phyloP scores from a whole-genome alignment of 176 grass and related monocot genomes.

The Melocanna baccifera region DNA sequence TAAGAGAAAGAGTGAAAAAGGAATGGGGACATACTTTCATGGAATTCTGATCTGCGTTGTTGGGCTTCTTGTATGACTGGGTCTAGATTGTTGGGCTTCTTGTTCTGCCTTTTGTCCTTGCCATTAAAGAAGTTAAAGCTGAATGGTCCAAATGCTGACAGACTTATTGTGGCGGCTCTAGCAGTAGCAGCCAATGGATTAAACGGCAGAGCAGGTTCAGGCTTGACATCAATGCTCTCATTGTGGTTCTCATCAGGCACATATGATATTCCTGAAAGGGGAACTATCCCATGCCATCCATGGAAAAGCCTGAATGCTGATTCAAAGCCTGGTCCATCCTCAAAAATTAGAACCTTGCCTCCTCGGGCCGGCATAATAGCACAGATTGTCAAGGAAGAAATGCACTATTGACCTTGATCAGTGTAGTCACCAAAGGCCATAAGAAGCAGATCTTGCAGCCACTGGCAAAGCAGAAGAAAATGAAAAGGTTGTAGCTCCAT shows the following conservation, averaged over 20 bases:
- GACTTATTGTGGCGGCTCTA: conserved; percentile 65
- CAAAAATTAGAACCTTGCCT: conserved; percentile 70
- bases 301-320: conserved; percentile 78
- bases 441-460: conserved; percentile 44
- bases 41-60: conserved; percentile 24
- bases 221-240: conserved; percentile 23
- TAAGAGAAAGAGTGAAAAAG: not conserved
- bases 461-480: conserved; percentile 57
- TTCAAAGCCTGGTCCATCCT: conserved; percentile 71
- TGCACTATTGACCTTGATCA: not conserved
- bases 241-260: conserved; percentile 37
- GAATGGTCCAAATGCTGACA: conserved; percentile 67
- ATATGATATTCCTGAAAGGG: conserved; percentile 68
- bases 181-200: conserved; percentile 69
- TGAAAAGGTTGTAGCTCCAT: conserved; percentile 54
- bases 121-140: conserved; percentile 68
- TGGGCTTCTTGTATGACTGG: conserved; percentile 50
- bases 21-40: conserved; percentile 31
- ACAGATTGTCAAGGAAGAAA: conserved; percentile 23
- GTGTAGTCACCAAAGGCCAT: not conserved
- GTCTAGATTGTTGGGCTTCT: conserved; percentile 57
- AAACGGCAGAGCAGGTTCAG: conserved; percentile 48
- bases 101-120: conserved; percentile 64
- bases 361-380: conserved; percentile 38
- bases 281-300: conserved; percentile 66